Base-by-base conservation (phyloP, 2,329 filamentous ascomycete genomes). In the Diaporthe helianthi region DNA sequence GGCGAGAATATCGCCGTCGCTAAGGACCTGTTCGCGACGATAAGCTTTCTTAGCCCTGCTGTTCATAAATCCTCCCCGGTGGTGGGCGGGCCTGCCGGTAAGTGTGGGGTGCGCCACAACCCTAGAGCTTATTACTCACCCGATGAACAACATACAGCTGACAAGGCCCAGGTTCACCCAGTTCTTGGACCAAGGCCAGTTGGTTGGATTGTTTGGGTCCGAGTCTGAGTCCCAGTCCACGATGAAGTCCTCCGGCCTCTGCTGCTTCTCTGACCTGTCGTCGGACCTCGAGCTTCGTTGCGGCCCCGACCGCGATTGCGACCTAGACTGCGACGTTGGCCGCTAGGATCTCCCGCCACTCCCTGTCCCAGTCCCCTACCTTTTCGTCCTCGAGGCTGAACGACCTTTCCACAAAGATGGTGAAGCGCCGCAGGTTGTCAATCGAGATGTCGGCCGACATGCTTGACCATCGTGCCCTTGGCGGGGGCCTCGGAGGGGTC, bases 1-100 rank as follows among this genome's bases (percentile, higher is more conserved):
- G 91, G 90, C 0, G 90, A 90, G 73, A 93, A 90, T 80, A 92
- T 92, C 19, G 58, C 58, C 7, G 58, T 63, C 13, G 58, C 58
- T 2, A 63, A 10, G 2, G 58, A 63, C 12, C 58, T 63, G 22
- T 44, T 19, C 13, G 3, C 26, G 17, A 17, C 33, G 31, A 22
- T 29, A 49, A 63, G 44, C 29, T 49, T 49, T 49, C 33, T 58
- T 22, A 63, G 58, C 22, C 10, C 41, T 41, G 19, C 33, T 41
- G 22, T 26, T 24, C 7, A 38, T 33, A 47, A 22, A 22, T 41
- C 7, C 58, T 24, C 26, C 38, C 38, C 36, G 26, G 9, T 47
- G 58, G 41, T 61, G 41, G 58, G 58, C 58, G 19, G 33, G 41
- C 54, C 29, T 58, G 54, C 33, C 24, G 44, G 54, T 1, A 38